These are phyloP conservation scores for Viridothelium virens DNA, from an alignment of 495 filamentous ascomycete genomes.

Conservation along the genomic window DNA sequence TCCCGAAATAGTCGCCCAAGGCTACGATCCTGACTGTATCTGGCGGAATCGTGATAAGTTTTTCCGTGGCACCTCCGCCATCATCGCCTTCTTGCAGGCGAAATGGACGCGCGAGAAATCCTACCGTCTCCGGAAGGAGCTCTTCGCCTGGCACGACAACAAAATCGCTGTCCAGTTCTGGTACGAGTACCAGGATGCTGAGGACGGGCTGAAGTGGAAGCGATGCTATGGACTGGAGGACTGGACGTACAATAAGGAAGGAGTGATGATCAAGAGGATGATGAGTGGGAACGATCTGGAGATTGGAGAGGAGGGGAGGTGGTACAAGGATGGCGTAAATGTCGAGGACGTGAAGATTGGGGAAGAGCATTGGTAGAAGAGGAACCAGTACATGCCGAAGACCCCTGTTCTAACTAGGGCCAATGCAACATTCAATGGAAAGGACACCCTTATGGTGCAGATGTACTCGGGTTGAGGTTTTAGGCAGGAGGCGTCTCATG, in stretches of 20 bases:
- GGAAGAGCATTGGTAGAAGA: slow-evolving; percentile 63
- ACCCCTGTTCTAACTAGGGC: no score
- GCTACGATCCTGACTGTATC: slow-evolving; percentile 69
- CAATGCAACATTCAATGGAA: background rate
- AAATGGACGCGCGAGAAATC: slow-evolving; percentile 72
- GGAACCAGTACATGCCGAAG: background rate
- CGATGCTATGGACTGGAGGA: slow-evolving; percentile 85
- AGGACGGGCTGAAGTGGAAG: slow-evolving; percentile 70
- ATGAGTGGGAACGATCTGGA: slow-evolving; percentile 88
- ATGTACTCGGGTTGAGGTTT: background rate
- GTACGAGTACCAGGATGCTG: slow-evolving; percentile 74
- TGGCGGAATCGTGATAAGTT: slow-evolving; percentile 78
- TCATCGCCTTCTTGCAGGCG: slow-evolving; percentile 60
- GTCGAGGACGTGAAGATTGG: slow-evolving; percentile 64
- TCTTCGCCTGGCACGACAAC: slow-evolving; percentile 68
- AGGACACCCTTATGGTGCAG: background rate
- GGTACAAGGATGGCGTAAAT: slow-evolving; percentile 65
- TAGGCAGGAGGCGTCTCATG: slow-evolving; percentile 61
- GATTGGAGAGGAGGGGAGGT: slow-evolving; percentile 55
- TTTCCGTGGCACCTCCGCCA: slow-evolving; percentile 58
- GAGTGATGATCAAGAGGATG: slow-evolving; percentile 76
- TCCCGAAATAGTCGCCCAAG: slow-evolving; percentile 54
- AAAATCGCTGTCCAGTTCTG: slow-evolving; percentile 86
- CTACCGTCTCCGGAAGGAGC: slow-evolving; percentile 77
- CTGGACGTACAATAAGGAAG: slow-evolving; percentile 78